A percentile compares a stretch with the other conserved stretches of the same genome.
Evolutionary conservation across 306 rosid species (phyloP).

Genomic region (Mucuna pruriens): DNA sequence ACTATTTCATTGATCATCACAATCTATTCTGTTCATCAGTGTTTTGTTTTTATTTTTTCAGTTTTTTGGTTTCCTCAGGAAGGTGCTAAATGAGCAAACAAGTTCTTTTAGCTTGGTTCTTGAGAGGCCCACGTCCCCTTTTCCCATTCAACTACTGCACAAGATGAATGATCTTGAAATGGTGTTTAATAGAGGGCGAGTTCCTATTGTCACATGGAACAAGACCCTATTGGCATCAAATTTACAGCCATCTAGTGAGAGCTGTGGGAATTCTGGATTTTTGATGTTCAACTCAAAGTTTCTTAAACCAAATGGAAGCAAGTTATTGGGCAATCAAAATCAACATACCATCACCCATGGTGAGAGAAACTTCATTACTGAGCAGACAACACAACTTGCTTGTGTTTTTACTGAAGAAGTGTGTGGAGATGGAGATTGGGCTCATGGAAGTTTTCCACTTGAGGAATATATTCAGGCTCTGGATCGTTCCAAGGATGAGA

Average conservation of each 20-base stretch:
- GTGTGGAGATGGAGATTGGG: slow-evolving; percentile 88
- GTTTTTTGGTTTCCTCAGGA: slow-evolving; percentile 60
- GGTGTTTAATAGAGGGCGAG: slow-evolving; percentile 80
- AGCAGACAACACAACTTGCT: slow-evolving; percentile 57
- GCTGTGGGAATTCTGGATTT: slow-evolving; percentile 73
- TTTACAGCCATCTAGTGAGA: slow-evolving; percentile 61
- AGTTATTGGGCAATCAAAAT: slow-evolving; percentile 56
- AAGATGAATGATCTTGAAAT: slow-evolving; percentile 63
- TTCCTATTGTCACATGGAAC: slow-evolving; percentile 84
- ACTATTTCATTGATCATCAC: slow-evolving; percentile 29
- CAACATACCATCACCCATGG: slow-evolving; percentile 54
- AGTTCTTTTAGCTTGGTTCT: slow-evolving; percentile 59
- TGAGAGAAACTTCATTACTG: slow-evolving; percentile 51
- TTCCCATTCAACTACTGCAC: slow-evolving; percentile 56
- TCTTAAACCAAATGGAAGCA: slow-evolving; percentile 65
- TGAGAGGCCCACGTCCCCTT: slow-evolving; percentile 57
- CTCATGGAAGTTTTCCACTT: slow-evolving; percentile 85
- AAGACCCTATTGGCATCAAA: slow-evolving; percentile 64
- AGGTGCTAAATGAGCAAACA: slow-evolving; percentile 54
- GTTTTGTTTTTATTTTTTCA: slow-evolving; percentile 64
- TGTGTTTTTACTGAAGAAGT: slow-evolving; percentile 76
- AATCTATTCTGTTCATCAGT: slow-evolving; percentile 57
- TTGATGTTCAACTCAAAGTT: slow-evolving; percentile 73
- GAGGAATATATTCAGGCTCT: slow-evolving; percentile 85
- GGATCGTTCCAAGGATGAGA: slow-evolving; percentile 83